Evolutionary conservation across 177 flowering plant genomes (phyloP).

Genomic region (Vitis hybrid): DNA sequence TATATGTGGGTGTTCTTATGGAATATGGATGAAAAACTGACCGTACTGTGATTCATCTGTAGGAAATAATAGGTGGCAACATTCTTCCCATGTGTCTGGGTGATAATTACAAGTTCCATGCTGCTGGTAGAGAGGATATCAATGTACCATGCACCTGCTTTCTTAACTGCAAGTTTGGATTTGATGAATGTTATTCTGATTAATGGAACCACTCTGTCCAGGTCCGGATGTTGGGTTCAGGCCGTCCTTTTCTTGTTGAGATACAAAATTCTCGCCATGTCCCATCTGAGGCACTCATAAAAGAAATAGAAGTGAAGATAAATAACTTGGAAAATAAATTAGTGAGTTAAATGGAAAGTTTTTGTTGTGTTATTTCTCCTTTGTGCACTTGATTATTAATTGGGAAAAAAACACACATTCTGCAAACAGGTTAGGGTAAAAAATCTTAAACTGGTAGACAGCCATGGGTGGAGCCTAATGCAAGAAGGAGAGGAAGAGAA

Average conservation of each 20-base stretch:
- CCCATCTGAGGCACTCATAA: conserved; percentile 48
- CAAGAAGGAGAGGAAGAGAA: conserved; percentile 99
- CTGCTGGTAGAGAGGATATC: conserved; percentile 99
- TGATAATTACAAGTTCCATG: conserved; percentile 92
- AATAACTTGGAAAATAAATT: conserved; percentile 53
- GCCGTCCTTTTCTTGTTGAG: conserved; percentile 92
- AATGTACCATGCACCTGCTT: conserved; percentile 59
- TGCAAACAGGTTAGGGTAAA: conserved; percentile 62
- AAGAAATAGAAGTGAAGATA: conserved; percentile 60
- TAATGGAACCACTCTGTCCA: conserved; percentile 25
- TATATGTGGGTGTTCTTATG: conserved; percentile 2
- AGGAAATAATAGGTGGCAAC: conserved; percentile 80
- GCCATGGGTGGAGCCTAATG: conserved; percentile 80
- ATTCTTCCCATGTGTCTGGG: conserved; percentile 70
- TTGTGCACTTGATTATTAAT: neutral
- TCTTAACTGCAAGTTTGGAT: conserved; percentile 5
- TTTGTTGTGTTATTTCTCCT: neutral
- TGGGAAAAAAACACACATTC: neutral
- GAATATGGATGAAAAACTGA: conserved; percentile 12
- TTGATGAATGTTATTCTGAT: conserved; percentile 18
- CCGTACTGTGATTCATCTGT: conserved; percentile 12
- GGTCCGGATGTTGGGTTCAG: conserved; percentile 99
- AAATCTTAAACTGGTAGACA: conserved; percentile 68
- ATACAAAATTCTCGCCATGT: conserved; percentile 78
- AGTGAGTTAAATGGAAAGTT: conserved; percentile 44